These are phyloP conservation scores for Knufia petricola DNA, from an alignment of 2,329 filamentous ascomycete species.

Conservation along the genomic window DNA sequence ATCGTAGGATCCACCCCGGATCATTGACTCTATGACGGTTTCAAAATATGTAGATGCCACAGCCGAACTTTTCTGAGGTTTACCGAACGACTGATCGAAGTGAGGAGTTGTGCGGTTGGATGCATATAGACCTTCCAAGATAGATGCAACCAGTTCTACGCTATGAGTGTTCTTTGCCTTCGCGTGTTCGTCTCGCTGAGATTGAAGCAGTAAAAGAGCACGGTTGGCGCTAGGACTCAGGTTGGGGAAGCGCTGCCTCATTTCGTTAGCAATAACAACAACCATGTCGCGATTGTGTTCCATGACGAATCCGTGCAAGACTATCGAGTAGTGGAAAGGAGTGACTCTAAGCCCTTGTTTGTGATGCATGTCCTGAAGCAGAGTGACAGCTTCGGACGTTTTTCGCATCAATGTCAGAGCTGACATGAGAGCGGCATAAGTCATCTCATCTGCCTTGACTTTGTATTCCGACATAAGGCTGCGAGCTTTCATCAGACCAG, in stretches of 20 bases:
- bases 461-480: conserved; percentile 44
- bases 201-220: conserved; percentile 28
- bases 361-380: conserved; percentile 35
- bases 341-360: conserved; percentile 31
- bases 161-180: conserved; percentile 18
- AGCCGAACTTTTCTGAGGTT: background rate
- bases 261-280: conserved; percentile 39
- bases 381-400: conserved; percentile 46
- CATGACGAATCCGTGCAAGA: conserved; percentile 43
- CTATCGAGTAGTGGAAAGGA: conserved; percentile 37
- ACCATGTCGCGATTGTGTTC: conserved; percentile 41
- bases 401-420: conserved; percentile 44
- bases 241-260: conserved; percentile 28
- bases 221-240: conserved; percentile 28
- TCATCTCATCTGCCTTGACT: conserved; percentile 46
- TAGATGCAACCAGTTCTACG: conserved; percentile 10
- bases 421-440: conserved; percentile 54
- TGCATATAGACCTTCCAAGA: conserved; percentile 7
- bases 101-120: background rate
- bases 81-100: background rate
- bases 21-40: background rate
- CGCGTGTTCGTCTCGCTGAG: conserved; percentile 29
- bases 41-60: background rate
- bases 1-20: conserved; percentile 1
- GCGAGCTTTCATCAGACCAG: conserved; percentile 45